Evolutionary conservation across 768 basidiomycete genomes (phyloP), one percentile per base, ranked within the genome.

Genomic region (Xerocomellus intermedius): DNA sequence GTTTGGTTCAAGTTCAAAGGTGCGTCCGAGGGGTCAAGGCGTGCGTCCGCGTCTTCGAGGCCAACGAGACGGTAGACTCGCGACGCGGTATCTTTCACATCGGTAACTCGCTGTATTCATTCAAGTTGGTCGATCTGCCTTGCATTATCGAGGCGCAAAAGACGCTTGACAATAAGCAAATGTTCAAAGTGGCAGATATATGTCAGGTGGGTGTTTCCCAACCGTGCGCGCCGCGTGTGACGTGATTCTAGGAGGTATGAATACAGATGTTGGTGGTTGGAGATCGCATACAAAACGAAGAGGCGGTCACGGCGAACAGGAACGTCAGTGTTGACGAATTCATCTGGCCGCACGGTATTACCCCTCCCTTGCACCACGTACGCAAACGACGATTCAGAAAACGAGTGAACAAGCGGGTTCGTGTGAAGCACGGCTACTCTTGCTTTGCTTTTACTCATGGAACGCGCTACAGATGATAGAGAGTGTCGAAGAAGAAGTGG

Each of bases 1-100:
- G 85, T 90, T 13, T 98, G 94, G 91, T 95, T 99, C 81, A 97
- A 96, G 74, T 98, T 99, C 70, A 93, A 97, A 75, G 94, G 94
- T 93, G 64, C 54, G 50, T 51, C 36, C 24, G 28, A 43, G 33
- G 38, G 24, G 14, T 38, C 24, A 3, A 22, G 16, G 26, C 36
- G 36, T 21, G 47, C 41, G 39, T 50, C 21, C 14, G 45, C 42
- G 24, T 26, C 22, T 21, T 60, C 35, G 58, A 55, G 28, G 46
- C 47, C 59, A 50, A 70, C 52, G 46, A 38, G 48, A 48, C 35
- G 55, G 13, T 57, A 97, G 97, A 99, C 69, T 91, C 94, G 52
- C 83, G 97, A 44, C 77, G 96, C 56, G 97, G 91, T 10, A 79
- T 90, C 35, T 94, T 99, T 69, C 92, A 94, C 70, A 79, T 95